Evolutionary conservation across 176 grass and related monocot species (phyloP).

Genomic region (Rhynchospora tenuis): DNA sequence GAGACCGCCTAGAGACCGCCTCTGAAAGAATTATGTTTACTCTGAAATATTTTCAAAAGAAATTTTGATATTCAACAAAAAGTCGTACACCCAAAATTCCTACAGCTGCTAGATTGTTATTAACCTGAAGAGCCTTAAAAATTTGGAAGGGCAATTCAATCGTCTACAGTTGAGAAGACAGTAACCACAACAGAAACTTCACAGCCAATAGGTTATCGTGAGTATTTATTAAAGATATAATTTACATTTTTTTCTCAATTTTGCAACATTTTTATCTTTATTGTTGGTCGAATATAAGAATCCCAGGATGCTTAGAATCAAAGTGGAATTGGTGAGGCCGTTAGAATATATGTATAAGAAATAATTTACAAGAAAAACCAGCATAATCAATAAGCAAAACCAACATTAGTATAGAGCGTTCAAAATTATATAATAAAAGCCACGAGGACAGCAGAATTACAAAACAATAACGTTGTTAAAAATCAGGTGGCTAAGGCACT

Average conservation of each 20-base stretch:
- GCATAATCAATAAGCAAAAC: not conserved
- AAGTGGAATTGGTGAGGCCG: not conserved
- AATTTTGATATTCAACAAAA: not conserved
- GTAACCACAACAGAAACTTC: not conserved
- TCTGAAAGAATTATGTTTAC: not conserved
- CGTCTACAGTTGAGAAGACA: not conserved
- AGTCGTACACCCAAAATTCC: not conserved
- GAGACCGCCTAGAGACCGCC: not conserved
- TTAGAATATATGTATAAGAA: not conserved
- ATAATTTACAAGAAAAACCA: not conserved
- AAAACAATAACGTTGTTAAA: conserved; percentile 2
- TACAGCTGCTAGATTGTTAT: not conserved
- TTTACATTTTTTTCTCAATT: not conserved
- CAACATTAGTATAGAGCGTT: not conserved
- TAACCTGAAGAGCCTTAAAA: not conserved
- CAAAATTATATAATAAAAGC: not conserved
- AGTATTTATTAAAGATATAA: not conserved
- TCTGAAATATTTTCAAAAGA: not conserved
- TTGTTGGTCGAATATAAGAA: not conserved
- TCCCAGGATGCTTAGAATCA: not conserved
- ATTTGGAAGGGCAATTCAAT: not conserved
- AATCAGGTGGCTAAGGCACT: not conserved
- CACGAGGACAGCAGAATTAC: not conserved
- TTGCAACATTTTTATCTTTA: not conserved
- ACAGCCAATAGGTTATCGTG: not conserved